These are phyloP conservation scores for Verticillium tricorpus DNA, from an alignment of 2,329 filamentous ascomycete genomes.

Conservation along the genomic window DNA sequence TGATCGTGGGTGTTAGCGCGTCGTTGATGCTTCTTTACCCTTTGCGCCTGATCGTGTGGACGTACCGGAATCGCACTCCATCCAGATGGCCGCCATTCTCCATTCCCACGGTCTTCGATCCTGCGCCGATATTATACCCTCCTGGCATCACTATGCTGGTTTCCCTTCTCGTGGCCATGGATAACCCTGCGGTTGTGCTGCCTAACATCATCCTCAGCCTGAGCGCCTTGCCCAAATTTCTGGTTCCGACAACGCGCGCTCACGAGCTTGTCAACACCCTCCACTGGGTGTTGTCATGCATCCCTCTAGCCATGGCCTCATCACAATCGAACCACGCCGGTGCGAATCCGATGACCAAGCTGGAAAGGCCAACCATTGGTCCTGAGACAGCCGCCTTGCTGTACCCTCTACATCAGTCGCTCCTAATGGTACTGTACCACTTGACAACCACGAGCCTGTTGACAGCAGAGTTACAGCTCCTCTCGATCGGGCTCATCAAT, in stretches of 20 bases:
- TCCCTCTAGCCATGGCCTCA: slow-evolving; percentile 51
- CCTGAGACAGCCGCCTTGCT: slow-evolving; percentile 60
- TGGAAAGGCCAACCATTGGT: slow-evolving; percentile 27
- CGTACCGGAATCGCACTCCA: slow-evolving; percentile 33
- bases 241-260: slow-evolving; percentile 62
- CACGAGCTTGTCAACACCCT: slow-evolving; percentile 55
- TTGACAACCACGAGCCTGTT: slow-evolving; percentile 87
- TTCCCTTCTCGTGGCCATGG: slow-evolving; percentile 65
- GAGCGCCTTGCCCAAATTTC: slow-evolving; percentile 66
- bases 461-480: slow-evolving; percentile 79
- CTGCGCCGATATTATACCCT: slow-evolving; percentile 86
- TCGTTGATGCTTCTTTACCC: slow-evolving; percentile 52
- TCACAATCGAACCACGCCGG: slow-evolving; percentile 15
- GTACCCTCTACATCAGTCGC: slow-evolving; percentile 78
- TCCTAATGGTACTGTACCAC: slow-evolving; percentile 69
- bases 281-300: slow-evolving; percentile 76
- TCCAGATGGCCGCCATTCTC: slow-evolving; percentile 35
- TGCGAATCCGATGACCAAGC: not conserved
- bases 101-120: slow-evolving; percentile 79
- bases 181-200: slow-evolving; percentile 58
- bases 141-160: slow-evolving; percentile 71
- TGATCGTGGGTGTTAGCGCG: slow-evolving; percentile 28
- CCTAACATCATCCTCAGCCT: slow-evolving; percentile 81
- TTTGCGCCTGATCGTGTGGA: slow-evolving; percentile 49
- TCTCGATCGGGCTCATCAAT: slow-evolving; percentile 79